Percentiles rank a stretch among this genome's conserved stretches.
Conservation (phyloP, 2,329 filamentous ascomycete genomes). For the Ophiostoma triangulosporum region DNA sequence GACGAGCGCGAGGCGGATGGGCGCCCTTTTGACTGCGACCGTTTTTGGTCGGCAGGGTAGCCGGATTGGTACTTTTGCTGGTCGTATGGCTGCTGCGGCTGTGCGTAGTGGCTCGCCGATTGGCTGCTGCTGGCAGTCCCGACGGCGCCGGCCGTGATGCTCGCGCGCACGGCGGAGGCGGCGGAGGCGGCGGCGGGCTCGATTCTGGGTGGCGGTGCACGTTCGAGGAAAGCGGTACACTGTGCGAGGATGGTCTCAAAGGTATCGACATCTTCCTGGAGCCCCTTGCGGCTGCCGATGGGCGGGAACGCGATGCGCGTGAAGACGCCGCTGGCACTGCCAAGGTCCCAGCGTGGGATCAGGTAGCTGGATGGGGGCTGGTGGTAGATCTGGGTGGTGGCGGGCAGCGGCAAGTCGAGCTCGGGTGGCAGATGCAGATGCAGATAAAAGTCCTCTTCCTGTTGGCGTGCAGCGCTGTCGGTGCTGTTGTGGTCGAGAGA, state of each 20-base stretch:
- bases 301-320: conserved; percentile 83
- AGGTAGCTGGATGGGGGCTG: conserved; percentile 86
- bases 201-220: conserved; percentile 48
- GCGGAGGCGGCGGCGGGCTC: background rate
- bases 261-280: conserved; percentile 85
- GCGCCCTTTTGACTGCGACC: background rate
- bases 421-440: conserved; percentile 90
- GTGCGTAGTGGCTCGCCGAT: background rate
- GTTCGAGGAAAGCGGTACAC: conserved; percentile 88
- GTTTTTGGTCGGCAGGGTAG: background rate
- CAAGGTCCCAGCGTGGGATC: conserved; percentile 89
- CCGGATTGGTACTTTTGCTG: conserved; percentile 7
- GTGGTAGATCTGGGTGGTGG: conserved; percentile 94
- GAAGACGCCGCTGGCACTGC: conserved; percentile 77
- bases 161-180: background rate
- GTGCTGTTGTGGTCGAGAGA: conserved; percentile 27
- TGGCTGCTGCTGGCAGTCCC: background rate
- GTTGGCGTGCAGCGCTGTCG: conserved; percentile 13
- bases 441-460: conserved; percentile 89
- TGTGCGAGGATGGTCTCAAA: conserved; percentile 93
- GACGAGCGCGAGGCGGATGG: conserved; percentile 17
- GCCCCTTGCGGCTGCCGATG: conserved; percentile 54
- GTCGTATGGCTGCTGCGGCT: background rate
- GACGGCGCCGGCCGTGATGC: background rate
- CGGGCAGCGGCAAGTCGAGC: conserved; percentile 82